These are phyloP conservation scores for Stereum hirsutum DNA, from an alignment of 1,284 basidiomycete species.

Conservation along the genomic window DNA sequence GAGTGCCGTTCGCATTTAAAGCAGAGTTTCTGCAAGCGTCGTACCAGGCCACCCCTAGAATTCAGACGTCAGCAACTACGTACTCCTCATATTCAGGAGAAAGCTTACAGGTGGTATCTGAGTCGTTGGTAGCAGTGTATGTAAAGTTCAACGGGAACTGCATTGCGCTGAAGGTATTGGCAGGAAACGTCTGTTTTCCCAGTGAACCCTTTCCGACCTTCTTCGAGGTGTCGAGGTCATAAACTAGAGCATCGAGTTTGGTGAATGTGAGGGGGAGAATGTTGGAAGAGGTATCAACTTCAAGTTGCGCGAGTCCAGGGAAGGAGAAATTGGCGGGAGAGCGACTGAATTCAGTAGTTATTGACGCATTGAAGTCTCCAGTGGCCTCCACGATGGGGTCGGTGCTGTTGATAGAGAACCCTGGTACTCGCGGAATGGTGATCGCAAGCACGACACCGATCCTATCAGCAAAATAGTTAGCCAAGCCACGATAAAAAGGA, in stretches of 20 bases:
- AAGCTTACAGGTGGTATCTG: conserved; percentile 71
- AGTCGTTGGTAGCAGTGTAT: conserved; percentile 71
- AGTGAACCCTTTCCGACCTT: conserved; percentile 60
- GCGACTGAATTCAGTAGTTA: conserved; percentile 59
- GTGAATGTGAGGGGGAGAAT: conserved; percentile 70
- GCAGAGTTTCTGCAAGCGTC: conserved; percentile 63
- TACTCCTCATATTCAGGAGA: neutral
- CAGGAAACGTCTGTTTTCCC: conserved; percentile 46
- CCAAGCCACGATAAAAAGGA: conserved; percentile 14
- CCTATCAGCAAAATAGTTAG: conserved; percentile 26
- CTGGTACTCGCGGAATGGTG: conserved; percentile 72
- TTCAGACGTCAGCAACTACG: neutral
- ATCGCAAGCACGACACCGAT: conserved; percentile 64
- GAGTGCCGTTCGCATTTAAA: conserved; percentile 36
- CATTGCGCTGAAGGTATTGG: conserved; percentile 53
- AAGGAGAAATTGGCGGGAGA: conserved; percentile 82
- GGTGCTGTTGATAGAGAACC: conserved; percentile 49
- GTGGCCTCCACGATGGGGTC: conserved; percentile 53
- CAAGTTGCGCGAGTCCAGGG: conserved; percentile 60
- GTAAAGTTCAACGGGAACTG: conserved; percentile 72
- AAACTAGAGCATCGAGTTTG: conserved; percentile 54
- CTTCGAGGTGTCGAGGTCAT: conserved; percentile 52
- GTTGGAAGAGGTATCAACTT: conserved; percentile 64
- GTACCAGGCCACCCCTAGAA: conserved; percentile 69
- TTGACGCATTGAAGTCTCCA: conserved; percentile 38